These are phyloP conservation scores for Euphorbia peplus DNA, from an alignment of 345 rosid species.

Conservation along the genomic window DNA sequence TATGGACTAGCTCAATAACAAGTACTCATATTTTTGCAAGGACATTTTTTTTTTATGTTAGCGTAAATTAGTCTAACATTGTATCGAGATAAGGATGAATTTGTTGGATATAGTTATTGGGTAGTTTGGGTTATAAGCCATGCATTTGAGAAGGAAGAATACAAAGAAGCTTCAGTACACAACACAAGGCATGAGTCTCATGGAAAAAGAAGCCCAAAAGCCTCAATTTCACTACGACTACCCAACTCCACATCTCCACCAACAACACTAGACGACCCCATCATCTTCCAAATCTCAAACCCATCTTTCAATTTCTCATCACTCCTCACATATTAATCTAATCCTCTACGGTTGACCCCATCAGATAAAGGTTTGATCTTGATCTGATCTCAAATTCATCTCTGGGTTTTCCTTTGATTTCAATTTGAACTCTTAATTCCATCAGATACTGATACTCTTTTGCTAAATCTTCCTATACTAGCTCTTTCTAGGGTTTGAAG, in stretches of 20 bases:
- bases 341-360: slow-evolving; percentile 16
- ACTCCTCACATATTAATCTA: not conserved
- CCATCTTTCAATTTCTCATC: not conserved
- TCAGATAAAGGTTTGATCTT: slow-evolving; percentile 21
- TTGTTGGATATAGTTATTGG: too few relatives aligned
- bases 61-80: too few relatives aligned
- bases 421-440: not conserved
- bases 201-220: not conserved
- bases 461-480: slow-evolving; percentile 1
- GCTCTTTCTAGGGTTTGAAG: slow-evolving; percentile 22
- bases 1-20: too few relatives aligned
- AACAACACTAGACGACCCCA: not conserved
- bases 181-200: not conserved
- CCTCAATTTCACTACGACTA: not conserved
- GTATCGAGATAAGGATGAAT: too few relatives aligned
- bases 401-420: slow-evolving; percentile 21
- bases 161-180: not conserved
- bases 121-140: not conserved
- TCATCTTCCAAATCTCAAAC: not conserved
- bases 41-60: too few relatives aligned
- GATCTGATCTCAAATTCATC: slow-evolving; percentile 18
- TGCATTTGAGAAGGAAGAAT: not conserved
- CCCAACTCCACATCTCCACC: not conserved
- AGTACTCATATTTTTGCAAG: too few relatives aligned
- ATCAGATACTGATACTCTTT: not conserved